Base-by-base conservation (phyloP, 345 rosid species). In the Eutrema heterophyllum region DNA sequence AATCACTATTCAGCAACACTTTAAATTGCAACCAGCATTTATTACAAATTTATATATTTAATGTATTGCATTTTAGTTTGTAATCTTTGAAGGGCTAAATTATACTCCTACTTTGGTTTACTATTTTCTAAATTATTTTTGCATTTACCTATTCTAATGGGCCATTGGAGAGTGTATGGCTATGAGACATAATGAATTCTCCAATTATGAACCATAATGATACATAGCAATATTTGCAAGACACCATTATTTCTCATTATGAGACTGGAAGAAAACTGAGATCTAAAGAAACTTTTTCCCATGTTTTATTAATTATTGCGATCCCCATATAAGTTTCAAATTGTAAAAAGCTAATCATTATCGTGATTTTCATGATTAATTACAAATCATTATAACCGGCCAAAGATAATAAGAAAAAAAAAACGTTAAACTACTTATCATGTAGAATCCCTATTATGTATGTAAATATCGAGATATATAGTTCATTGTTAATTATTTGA, bases 191-290 rank as follows among this genome's bases (percentile, higher is more conserved):
- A 69, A 62, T 54, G 41, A 59, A 64, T 43, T 41, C 66, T 70
- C 26, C 15, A 55, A 71, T 70, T 38, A 61, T 77, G 72, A 70
- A 57, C 54, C 60, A 77, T 64, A 64, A 77, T 70, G 80, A 77
- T 64, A 69, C 59, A 64, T 53, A 57, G 49, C 75, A 70, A 64
- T 64, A 35, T 56, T 77, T 77, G 72, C 76, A 77, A 77, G 80
- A 77, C 80, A 77, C 67, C 76, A 77, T 77, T 64, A 77, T 77
- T 69, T 46, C 75, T 53, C 64, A 69, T 76, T 36, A 76, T 77
- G 71, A 64, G 26, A 49, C 1, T 15, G 15, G 59, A 63, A 49
- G 76, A 70, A 77, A 64, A 71, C 49, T 77, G 72, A 60, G 56
- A 56, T 24, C n/a, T 36, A 56, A 49, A 64, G 15, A 57, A 45